Evolutionary conservation across 768 basidiomycete species (phyloP).

Genomic region (Tylopilus rubrobrunneus): DNA sequence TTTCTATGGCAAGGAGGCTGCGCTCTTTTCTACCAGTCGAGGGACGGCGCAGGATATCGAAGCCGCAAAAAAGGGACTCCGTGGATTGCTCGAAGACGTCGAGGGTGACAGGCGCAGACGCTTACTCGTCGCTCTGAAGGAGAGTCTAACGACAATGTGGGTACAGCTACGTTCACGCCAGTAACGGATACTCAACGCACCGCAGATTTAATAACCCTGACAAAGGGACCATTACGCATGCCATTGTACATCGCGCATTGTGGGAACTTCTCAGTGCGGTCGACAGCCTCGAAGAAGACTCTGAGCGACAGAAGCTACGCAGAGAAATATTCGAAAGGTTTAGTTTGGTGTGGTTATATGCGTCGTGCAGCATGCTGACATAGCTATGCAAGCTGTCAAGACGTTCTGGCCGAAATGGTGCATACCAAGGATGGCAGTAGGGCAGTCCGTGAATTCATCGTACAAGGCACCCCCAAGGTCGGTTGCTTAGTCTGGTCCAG

Average conservation of each 20-base stretch:
- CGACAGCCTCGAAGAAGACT: constrained; percentile 52
- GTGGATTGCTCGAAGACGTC: constrained; percentile 60
- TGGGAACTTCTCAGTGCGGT: constrained; percentile 80
- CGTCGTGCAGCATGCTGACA: neutral
- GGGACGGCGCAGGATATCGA: constrained; percentile 64
- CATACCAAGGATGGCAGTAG: constrained; percentile 92
- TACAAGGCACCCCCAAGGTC: constrained; percentile 79
- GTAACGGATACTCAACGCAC: neutral
- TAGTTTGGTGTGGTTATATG: neutral
- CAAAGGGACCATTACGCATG: constrained; percentile 83
- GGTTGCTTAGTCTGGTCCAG: neutral
- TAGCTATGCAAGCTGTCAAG: constrained; percentile 57
- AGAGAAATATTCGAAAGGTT: constrained; percentile 81
- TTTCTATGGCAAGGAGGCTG: constrained; percentile 88
- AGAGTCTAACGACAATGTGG: constrained; percentile 72
- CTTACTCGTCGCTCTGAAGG: constrained; percentile 64
- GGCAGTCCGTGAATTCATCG: constrained; percentile 81
- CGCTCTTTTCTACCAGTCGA: constrained; percentile 56
- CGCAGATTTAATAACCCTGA: constrained; percentile 86
- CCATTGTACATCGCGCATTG: constrained; percentile 81
- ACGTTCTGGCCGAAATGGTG: constrained; percentile 86
- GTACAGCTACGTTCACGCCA: constrained; percentile 21
- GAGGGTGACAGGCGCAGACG: constrained; percentile 64
- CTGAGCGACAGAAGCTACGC: constrained; percentile 68
- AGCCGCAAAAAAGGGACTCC: constrained; percentile 60